Evolutionary conservation across 768 basidiomycete genomes (phyloP), one percentile per base, ranked within the genome.

Genomic region (Mycena epipterygia): DNA sequence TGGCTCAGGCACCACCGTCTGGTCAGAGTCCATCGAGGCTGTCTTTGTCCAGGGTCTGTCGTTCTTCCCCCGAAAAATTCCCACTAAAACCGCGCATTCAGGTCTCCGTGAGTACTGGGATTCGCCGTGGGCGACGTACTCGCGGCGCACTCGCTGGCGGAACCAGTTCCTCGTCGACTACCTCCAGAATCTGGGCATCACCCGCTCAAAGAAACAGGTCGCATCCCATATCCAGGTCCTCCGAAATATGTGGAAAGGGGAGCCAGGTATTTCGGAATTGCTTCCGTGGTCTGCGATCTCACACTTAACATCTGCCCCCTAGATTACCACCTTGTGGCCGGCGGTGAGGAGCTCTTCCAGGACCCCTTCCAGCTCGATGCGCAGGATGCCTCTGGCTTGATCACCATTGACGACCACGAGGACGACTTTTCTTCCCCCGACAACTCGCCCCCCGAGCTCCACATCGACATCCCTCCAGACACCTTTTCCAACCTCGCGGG

Each of bases 191-290:
- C 83, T 85, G 39, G 91, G 91, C 64, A 88, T 95, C 77, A 86
- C 86, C 30, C 90, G 94, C 46, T 87, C 92, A 51, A 95, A 95
- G 86, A 95, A 95, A 80, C 94, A 95, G 79, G 94, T 95, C 72
- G 94, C 94, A n/a, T 93, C 91, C 79, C 94, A 95, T 76, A 93
- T 95, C 60, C 94, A 95, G 77, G 93, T 94, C 64, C 79, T 94
- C 63, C 84, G 93, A 58, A 95, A 95, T 77, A 95, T 95, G 93
- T 94, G 93, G 93, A 94, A 94, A 79, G 93, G 93, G 27, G 89
- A 92, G 68, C 86, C 90, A 84, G 91, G 93, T 92, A n/a, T n/a
- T n/a, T n/a, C n/a, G n/a, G n/a, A n/a, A 67, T 37, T 83, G 74
- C 56, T 64, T 49, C 65, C 44, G 60, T 51, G 53, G 67, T 64